Percentiles rank a stretch among this genome's conserved stretches.
phyloP scores from a whole-genome alignment of 2,329 filamentous ascomycete species.

The Cladosporium sp. region DNA sequence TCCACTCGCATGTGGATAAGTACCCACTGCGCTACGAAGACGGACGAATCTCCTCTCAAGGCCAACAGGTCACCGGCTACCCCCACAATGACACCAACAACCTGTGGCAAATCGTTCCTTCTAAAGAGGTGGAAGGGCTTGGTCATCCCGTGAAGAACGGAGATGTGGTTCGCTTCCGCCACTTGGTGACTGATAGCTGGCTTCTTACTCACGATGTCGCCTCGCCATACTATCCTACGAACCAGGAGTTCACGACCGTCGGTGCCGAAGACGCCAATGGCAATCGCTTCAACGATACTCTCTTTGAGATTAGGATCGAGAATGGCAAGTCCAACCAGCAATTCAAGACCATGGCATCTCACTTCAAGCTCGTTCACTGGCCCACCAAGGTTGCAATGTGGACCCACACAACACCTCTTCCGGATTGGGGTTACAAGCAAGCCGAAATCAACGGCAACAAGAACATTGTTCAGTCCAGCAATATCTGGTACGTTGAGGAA shows the following conservation, averaged over 20 bases:
- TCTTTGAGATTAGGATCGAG: slow-evolving; percentile 90
- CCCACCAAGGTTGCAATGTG: slow-evolving; percentile 98
- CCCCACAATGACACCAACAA: slow-evolving; percentile 99
- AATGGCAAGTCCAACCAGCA: slow-evolving; percentile 72
- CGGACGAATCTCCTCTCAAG: slow-evolving; percentile 90
- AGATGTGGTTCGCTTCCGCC: slow-evolving; percentile 78
- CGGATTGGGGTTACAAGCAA: slow-evolving; percentile 95
- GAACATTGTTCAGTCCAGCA: slow-evolving; percentile 80
- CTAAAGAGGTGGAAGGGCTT: slow-evolving; percentile 47
- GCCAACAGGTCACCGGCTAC: slow-evolving; percentile 96
- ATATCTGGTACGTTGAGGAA: slow-evolving; percentile 90
- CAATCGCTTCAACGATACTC: slow-evolving; percentile 73
- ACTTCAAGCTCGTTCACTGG: slow-evolving; percentile 93
- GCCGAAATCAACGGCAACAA: slow-evolving; percentile 99
- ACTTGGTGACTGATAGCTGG: slow-evolving; percentile 76
- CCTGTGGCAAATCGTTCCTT: slow-evolving; percentile 87
- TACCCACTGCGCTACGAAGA: slow-evolving; percentile 97
- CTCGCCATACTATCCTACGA: slow-evolving; percentile 91
- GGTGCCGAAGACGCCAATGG: slow-evolving; percentile 64
- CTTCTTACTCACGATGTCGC: slow-evolving; percentile 95
- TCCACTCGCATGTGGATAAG: slow-evolving; percentile 83
- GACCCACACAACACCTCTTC: slow-evolving; percentile 92
- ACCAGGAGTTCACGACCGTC: slow-evolving; percentile 95
- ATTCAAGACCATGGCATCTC: slow-evolving; percentile 83
- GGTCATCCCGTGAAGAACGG: slow-evolving; percentile 70